These are phyloP conservation scores for Yamagishiella unicocca DNA, from an alignment of 139 green algal species.

Conservation along the genomic window DNA sequence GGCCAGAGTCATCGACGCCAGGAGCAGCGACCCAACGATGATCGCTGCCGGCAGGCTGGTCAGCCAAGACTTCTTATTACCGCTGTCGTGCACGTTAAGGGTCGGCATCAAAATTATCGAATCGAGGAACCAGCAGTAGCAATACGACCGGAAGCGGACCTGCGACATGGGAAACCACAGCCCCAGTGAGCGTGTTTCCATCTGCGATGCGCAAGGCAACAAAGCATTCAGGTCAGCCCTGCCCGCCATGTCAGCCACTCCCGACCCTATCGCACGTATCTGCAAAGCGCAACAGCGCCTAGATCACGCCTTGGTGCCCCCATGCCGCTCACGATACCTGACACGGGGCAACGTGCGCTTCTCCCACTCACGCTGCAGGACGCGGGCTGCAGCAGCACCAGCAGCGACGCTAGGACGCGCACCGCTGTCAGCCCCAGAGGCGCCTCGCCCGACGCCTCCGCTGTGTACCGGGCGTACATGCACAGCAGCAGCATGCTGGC, in stretches of 20 bases:
- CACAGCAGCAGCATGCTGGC: neutral
- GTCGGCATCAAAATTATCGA: neutral
- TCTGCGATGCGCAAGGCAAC: too few species aligned
- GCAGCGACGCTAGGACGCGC: neutral
- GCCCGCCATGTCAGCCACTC: too few species aligned
- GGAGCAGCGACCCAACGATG: neutral
- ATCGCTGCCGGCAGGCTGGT: neutral
- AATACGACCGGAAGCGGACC: slow-evolving; percentile 20
- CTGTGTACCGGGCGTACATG: neutral
- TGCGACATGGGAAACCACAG: too few species aligned
- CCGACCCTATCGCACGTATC: too few species aligned
- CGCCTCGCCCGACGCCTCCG: neutral
- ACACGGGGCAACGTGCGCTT: neutral
- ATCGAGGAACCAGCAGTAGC: neutral
- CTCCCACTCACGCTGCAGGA: neutral
- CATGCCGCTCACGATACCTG: too few species aligned
- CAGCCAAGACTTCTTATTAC: too few species aligned
- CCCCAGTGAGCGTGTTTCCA: too few species aligned
- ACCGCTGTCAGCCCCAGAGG: neutral
- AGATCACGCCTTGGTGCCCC: too few species aligned
- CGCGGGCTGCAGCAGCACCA: slow-evolving; percentile 4
- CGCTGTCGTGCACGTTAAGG: neutral
- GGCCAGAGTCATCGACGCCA: neutral
- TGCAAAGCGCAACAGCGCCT: too few species aligned
- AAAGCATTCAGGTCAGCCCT: too few species aligned